These are phyloP conservation scores for Arthroderma uncinatum DNA, from an alignment of 2,329 filamentous ascomycete genomes.

Conservation along the genomic window DNA sequence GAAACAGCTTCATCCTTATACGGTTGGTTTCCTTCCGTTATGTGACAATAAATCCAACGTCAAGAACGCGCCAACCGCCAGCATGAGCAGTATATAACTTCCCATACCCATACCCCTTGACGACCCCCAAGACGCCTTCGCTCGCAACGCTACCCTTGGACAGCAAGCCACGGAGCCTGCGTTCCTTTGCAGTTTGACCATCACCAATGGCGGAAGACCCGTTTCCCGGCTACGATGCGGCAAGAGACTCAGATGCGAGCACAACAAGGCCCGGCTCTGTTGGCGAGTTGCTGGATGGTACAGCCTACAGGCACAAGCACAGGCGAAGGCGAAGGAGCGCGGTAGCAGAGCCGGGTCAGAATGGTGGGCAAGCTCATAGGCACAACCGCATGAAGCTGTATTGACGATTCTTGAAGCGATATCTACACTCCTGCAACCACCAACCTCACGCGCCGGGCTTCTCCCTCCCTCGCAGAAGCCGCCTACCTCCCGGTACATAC, in stretches of 20 bases:
- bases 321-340: conserved; percentile 26
- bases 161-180: not conserved
- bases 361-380: conserved; percentile 44
- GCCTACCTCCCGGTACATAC: conserved; percentile 69
- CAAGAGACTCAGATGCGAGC: not conserved
- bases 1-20: no score
- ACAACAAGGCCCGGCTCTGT: not conserved
- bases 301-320: no score
- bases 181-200: not conserved
- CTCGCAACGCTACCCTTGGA: not conserved
- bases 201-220: not conserved
- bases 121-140: no score
- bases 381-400: not conserved
- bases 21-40: no score
- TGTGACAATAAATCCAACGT: no score
- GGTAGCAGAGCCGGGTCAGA: conserved; percentile 57
- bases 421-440: conserved; percentile 67
- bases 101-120: no score
- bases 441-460: conserved; percentile 56
- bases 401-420: conserved; percentile 47
- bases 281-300: not conserved
- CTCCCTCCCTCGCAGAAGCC: conserved; percentile 52
- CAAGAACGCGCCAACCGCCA: no score
- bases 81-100: no score
- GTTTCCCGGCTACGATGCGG: not conserved